Evolutionary conservation across 164 flowering plant species (phyloP).

Genomic region (Magnolia kwangsiensis): DNA sequence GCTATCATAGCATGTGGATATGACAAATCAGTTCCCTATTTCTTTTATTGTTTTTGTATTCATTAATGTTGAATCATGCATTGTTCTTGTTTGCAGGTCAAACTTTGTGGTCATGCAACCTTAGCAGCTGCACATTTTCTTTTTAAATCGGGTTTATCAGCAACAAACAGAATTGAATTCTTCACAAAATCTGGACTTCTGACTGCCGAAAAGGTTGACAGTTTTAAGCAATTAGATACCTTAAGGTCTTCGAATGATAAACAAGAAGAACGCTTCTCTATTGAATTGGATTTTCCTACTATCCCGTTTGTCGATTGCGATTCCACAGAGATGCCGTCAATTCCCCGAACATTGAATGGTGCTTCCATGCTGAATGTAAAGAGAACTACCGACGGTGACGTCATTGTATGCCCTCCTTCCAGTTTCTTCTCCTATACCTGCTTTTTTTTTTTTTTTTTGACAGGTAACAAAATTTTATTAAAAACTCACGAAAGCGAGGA

Average conservation of each 20-base stretch:
- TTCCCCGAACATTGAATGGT: constrained; percentile 53
- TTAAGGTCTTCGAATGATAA: constrained; percentile 23
- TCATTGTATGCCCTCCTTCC: constrained; percentile 32
- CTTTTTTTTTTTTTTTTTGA: too few species aligned
- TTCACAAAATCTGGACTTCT: constrained; percentile 64
- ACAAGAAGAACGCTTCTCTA: constrained; percentile 22
- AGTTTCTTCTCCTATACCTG: not conserved
- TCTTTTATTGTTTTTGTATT: not conserved
- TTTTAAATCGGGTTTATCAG: constrained; percentile 42
- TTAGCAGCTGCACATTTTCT: constrained; percentile 38
- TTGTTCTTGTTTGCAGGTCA: constrained; percentile 19
- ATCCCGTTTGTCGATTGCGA: constrained; percentile 34
- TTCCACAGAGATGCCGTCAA: constrained; percentile 31
- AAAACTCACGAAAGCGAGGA: too few species aligned
- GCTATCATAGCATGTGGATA: not conserved
- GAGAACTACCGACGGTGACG: constrained; percentile 38
- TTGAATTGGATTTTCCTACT: constrained; percentile 72
- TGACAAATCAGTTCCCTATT: not conserved
- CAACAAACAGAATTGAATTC: constrained; percentile 49
- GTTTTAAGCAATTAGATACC: constrained; percentile 9
- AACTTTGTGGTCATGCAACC: constrained; percentile 34
- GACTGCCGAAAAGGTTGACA: constrained; percentile 46
- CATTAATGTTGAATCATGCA: not conserved
- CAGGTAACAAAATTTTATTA: too few species aligned
- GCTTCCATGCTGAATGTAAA: constrained; percentile 41